Percentiles rank a stretch among this genome's conserved stretches.
phyloP scores from a whole-genome alignment of 2,329 filamentous ascomycete genomes.

The Ophiosphaerella korrae region DNA sequence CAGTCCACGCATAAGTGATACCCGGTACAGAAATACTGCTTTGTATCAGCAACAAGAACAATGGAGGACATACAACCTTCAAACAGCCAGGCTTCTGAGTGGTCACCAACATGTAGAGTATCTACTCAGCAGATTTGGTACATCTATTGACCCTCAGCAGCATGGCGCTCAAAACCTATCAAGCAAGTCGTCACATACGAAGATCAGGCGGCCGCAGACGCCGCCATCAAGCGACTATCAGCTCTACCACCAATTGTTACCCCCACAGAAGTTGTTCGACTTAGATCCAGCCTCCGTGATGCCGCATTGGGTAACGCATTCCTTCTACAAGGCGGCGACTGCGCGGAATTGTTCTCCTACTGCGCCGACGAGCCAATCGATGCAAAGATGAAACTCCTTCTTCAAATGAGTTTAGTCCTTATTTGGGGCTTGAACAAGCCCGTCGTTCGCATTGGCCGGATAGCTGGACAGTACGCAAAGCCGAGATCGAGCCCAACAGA shows the following conservation, averaged over 20 bases:
- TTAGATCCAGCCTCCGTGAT: constrained; percentile 79
- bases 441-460: constrained; percentile 91
- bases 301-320: constrained; percentile 92
- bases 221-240: constrained; percentile 67
- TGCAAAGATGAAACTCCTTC: constrained; percentile 91
- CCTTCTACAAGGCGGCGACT: constrained; percentile 93
- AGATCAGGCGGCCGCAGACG: constrained; percentile 63
- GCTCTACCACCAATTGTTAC: constrained; percentile 79
- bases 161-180: constrained; percentile 79
- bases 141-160: constrained; percentile 35
- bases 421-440: constrained; percentile 85
- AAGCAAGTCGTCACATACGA: constrained; percentile 76
- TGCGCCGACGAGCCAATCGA: constrained; percentile 89
- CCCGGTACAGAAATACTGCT: not conserved
- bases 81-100: constrained; percentile 24
- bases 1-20: too few species aligned
- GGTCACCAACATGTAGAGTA: constrained; percentile 49
- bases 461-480: constrained; percentile 98
- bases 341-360: constrained; percentile 96
- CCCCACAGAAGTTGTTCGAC: constrained; percentile 76
- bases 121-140: not conserved
- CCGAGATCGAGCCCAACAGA: constrained; percentile 89
- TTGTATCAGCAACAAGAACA: not conserved
- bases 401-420: constrained; percentile 96
- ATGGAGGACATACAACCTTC: constrained; percentile 2